Conservation (phyloP, 805 yeast species). For the Saccharomyces mikatae region DNA sequence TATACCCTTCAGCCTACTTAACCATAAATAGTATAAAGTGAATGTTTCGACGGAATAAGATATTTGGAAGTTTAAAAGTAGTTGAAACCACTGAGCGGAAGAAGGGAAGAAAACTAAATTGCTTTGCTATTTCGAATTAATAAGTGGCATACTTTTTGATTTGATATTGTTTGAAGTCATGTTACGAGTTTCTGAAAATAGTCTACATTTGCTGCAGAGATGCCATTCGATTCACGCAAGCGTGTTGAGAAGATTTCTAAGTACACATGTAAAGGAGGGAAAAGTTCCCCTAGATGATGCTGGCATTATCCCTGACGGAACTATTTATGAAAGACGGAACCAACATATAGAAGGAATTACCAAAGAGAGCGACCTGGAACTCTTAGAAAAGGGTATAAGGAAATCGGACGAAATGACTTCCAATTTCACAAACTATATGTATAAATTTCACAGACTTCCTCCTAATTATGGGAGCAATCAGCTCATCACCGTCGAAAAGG, state of each 20-base stretch:
- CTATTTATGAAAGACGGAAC: background rate
- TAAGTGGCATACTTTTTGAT: background rate
- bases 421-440: conserved; percentile 21
- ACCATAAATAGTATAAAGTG: background rate
- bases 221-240: background rate
- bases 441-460: conserved; percentile 40
- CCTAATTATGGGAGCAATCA: conserved; percentile 55
- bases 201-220: background rate
- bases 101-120: background rate
- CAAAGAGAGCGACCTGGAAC: conserved; percentile 10
- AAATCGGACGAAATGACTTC: conserved; percentile 20
- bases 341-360: background rate
- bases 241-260: background rate
- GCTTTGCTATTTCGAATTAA: background rate
- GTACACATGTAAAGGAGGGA: background rate
- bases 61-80: background rate
- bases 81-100: background rate
- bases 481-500: conserved; percentile 38
- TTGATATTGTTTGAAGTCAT: background rate
- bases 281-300: background rate
- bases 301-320: background rate
- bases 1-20: background rate
- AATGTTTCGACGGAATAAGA: background rate
- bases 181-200: background rate
- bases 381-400: conserved; percentile 23